These are phyloP conservation scores for Penicillium coprophilum DNA, from an alignment of 495 filamentous ascomycete genomes.

Conservation along the genomic window DNA sequence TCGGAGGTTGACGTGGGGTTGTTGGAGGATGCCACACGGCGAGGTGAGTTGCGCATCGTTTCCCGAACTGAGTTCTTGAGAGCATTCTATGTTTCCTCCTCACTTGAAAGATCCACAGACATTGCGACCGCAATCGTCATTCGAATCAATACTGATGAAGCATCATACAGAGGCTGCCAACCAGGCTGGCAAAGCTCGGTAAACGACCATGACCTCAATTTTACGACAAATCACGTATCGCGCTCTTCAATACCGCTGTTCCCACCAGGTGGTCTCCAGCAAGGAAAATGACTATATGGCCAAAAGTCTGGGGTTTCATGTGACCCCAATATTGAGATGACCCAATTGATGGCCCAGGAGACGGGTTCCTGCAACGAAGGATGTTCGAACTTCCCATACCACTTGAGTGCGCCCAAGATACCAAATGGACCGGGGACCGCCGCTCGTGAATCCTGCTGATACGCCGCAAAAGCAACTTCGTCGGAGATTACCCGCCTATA, in stretches of 20 bases:
- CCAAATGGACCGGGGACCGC: neutral
- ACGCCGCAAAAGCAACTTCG: constrained; percentile 2
- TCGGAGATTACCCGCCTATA: neutral
- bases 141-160: constrained; percentile 14
- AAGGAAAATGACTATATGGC: constrained; percentile 19
- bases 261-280: constrained; percentile 20
- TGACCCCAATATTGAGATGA: neutral
- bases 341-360: neutral
- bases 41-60: constrained; percentile 59
- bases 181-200: constrained; percentile 51
- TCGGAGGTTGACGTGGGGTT: constrained; percentile 83
- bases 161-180: constrained; percentile 49
- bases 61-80: neutral
- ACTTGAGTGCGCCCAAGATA: neutral
- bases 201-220: constrained; percentile 21
- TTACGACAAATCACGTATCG: constrained; percentile 16
- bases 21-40: constrained; percentile 91
- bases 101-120: neutral
- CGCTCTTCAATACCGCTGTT: constrained; percentile 22
- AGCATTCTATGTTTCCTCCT: neutral
- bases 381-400: neutral
- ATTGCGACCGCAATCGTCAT: neutral
- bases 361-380: neutral
- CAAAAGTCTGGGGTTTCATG: constrained; percentile 4
- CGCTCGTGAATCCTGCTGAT: constrained; percentile 1